Conservation (phyloP, 2,329 filamentous ascomycete species). For the Akanthomyces dipterigenus region DNA sequence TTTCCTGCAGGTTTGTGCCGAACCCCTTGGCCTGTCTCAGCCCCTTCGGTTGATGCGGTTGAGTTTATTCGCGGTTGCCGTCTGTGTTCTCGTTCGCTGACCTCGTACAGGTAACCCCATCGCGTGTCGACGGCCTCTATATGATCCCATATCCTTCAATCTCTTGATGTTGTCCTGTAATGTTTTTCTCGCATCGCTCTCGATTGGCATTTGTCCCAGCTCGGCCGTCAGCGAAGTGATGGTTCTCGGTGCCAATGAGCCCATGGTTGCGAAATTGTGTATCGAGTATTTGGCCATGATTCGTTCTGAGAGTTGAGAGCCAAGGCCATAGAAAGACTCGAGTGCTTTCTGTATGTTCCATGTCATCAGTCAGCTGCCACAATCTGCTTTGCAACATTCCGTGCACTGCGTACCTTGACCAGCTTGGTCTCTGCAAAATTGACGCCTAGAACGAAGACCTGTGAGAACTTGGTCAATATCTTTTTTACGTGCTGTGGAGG, state of each 20-base stretch:
- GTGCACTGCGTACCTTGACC: slow-evolving; percentile 61
- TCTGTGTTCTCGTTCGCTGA: slow-evolving; percentile 77
- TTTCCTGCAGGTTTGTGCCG: background rate
- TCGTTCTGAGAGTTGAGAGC: slow-evolving; percentile 58
- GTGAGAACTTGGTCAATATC: background rate
- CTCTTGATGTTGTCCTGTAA: slow-evolving; percentile 80
- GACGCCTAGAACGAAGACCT: slow-evolving; percentile 82
- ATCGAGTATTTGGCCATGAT: slow-evolving; percentile 88
- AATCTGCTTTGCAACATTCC: background rate
- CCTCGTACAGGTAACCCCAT: slow-evolving; percentile 88
- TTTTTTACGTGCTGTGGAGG: background rate
- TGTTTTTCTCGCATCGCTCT: slow-evolving; percentile 74
- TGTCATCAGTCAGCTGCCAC: background rate
- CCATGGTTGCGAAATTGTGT: slow-evolving; percentile 73
- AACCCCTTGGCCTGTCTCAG: background rate
- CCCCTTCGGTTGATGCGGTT: slow-evolving; percentile 46
- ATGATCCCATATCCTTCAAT: slow-evolving; percentile 84
- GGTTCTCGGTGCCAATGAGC: slow-evolving; percentile 66
- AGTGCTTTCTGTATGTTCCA: slow-evolving; percentile 55
- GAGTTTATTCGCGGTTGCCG: slow-evolving; percentile 52
- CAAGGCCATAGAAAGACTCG: slow-evolving; percentile 80
- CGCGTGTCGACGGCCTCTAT: slow-evolving; percentile 83
- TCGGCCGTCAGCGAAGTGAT: slow-evolving; percentile 77
- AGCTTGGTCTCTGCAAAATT: slow-evolving; percentile 80
- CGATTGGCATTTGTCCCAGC: slow-evolving; percentile 85